Percentiles rank a stretch among this genome's conserved stretches.
Evolutionary conservation across 1,284 basidiomycete genomes (phyloP).

Genomic region (Moesziomyces sp.): DNA sequence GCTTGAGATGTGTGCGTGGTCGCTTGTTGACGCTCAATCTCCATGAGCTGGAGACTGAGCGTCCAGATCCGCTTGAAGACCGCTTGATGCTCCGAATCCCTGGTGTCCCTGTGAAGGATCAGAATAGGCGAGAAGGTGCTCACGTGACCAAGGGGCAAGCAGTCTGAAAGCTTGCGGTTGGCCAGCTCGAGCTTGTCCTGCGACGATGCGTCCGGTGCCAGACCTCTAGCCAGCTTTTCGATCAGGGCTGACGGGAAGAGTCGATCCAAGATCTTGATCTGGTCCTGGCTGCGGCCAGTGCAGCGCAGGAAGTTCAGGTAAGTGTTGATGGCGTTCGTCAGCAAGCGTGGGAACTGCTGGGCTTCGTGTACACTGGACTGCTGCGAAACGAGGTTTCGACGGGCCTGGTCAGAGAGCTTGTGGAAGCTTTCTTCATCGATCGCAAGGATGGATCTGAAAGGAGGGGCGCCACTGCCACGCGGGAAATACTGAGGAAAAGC

Average conservation of each 20-base stretch:
- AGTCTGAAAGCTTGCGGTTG: slow-evolving; percentile 24
- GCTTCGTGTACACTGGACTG: slow-evolving; percentile 32
- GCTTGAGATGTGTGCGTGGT: background rate
- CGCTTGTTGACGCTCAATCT: slow-evolving; percentile 13
- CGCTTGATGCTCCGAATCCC: slow-evolving; percentile 4
- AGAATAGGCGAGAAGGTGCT: slow-evolving; percentile 15
- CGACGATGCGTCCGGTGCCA: slow-evolving; percentile 17
- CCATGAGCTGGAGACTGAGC: slow-evolving; percentile 11
- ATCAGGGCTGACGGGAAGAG: slow-evolving; percentile 23
- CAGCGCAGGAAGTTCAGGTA: slow-evolving; percentile 16
- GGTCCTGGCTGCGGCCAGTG: slow-evolving; percentile 9
- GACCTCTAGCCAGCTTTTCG: slow-evolving; percentile 17
- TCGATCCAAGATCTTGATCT: slow-evolving; percentile 19
- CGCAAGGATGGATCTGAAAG: slow-evolving; percentile 1
- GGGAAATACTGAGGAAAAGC: slow-evolving; percentile 33
- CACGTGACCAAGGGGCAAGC: slow-evolving; percentile 23
- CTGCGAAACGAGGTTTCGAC: slow-evolving; percentile 39
- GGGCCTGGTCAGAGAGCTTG: slow-evolving; percentile 18
- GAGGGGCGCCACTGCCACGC: background rate
- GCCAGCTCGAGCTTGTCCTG: slow-evolving; percentile 38
- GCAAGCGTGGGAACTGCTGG: slow-evolving; percentile 21
- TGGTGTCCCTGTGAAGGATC: background rate
- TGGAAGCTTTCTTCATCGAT: slow-evolving; percentile 19
- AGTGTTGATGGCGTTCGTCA: slow-evolving; percentile 21
- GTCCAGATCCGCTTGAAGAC: slow-evolving; percentile 14